A percentile compares a stretch with the other conserved stretches of the same genome.
These are phyloP conservation scores for Oryza glumipatula DNA, from an alignment of 176 grass and related monocot genomes.

Conservation along the genomic window DNA sequence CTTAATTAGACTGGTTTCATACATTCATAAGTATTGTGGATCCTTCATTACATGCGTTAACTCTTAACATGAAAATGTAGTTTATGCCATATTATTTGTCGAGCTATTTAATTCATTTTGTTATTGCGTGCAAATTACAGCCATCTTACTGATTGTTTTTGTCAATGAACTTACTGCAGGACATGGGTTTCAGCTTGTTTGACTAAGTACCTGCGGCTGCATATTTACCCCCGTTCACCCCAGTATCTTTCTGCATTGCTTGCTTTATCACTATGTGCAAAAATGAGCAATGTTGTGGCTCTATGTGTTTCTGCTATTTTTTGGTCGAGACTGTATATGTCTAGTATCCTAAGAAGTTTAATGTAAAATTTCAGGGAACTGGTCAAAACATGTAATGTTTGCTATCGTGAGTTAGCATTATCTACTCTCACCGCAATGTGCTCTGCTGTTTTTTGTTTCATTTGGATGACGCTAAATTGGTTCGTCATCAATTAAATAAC, in stretches of 20 bases:
- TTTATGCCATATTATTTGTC: background rate
- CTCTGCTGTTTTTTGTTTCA: background rate
- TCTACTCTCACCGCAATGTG: background rate
- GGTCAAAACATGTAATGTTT: background rate
- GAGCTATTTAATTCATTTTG: background rate
- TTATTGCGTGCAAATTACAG: background rate
- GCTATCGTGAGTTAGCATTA: background rate
- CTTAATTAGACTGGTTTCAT: background rate
- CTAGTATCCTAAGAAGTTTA: background rate
- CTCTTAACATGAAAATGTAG: background rate
- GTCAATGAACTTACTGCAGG: constrained; percentile 52
- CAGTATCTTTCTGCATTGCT: background rate
- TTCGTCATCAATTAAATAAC: too few relatives aligned
- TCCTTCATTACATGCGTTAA: background rate
- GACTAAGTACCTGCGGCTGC: constrained; percentile 38
- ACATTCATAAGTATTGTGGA: background rate
- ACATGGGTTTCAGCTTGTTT: constrained; percentile 90
- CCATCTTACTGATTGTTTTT: background rate
- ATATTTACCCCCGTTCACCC: background rate
- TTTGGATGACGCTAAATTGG: background rate
- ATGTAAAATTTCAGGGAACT: background rate
- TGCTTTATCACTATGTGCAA: background rate
- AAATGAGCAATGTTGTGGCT: constrained; percentile 1
- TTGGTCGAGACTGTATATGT: constrained; percentile 37
- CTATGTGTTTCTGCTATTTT: constrained; percentile 1